A percentile compares a stretch with the other conserved stretches of the same genome.
These are phyloP conservation scores for Macadamia tetraphylla DNA, from an alignment of 164 flowering plant species.

Conservation along the genomic window DNA sequence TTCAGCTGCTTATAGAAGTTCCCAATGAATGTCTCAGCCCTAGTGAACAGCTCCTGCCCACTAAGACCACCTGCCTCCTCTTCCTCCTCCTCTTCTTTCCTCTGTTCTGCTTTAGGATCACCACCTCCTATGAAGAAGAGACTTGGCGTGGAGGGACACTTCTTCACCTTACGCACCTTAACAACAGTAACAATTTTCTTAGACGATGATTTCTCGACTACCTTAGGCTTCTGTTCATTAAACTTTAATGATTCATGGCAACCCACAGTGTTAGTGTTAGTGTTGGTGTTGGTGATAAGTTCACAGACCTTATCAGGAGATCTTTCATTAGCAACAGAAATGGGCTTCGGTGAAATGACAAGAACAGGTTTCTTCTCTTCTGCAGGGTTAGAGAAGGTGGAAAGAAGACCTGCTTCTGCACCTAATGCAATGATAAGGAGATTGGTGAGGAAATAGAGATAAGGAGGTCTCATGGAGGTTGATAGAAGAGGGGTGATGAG, in stretches of 20 bases:
- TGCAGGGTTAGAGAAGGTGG: slow-evolving; percentile 27
- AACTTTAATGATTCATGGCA: not conserved
- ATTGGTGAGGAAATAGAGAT: slow-evolving; percentile 60
- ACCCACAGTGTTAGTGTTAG: not conserved
- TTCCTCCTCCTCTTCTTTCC: slow-evolving; percentile 17
- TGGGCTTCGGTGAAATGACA: slow-evolving; percentile 8
- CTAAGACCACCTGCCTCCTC: slow-evolving; percentile 25
- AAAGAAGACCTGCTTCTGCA: slow-evolving; percentile 64
- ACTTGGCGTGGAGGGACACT: slow-evolving; percentile 60
- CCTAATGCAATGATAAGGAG: slow-evolving; percentile 60
- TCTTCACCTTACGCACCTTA: slow-evolving; percentile 32
- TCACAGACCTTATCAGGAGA: slow-evolving; percentile 11
- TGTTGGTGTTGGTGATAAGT: not conserved
- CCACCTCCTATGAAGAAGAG: slow-evolving; percentile 50
- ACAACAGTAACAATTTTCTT: slow-evolving; percentile 22
- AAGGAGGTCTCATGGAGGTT: slow-evolving; percentile 45
- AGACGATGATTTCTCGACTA: slow-evolving; percentile 25
- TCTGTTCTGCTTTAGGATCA: slow-evolving; percentile 23
- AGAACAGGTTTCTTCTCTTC: slow-evolving; percentile 23
- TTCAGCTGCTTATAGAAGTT: slow-evolving; percentile 76
- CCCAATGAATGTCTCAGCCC: slow-evolving; percentile 70
- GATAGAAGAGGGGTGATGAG: slow-evolving; percentile 55
- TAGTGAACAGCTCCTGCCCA: slow-evolving; percentile 52
- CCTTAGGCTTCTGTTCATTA: slow-evolving; percentile 8
- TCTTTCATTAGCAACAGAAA: slow-evolving; percentile 3